Base-by-base conservation (phyloP, 176 grass and related monocot genomes). In the Cocos nucifera region DNA sequence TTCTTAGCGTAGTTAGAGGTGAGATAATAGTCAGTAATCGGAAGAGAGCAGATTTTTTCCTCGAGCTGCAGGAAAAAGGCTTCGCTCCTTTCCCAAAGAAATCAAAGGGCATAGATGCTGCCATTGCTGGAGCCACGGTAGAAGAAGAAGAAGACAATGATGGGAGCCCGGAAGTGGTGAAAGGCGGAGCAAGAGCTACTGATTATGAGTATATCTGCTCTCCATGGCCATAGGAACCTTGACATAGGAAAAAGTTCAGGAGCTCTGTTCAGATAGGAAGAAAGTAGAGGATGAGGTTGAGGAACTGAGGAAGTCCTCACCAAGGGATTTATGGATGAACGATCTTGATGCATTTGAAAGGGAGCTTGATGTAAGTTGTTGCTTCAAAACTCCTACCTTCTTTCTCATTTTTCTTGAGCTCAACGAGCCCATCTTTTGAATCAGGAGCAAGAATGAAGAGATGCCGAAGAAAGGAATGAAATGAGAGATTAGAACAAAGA, bases 201-300 rank as follows among this genome's bases (percentile, higher is more conserved):
- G 87, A 73, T 21, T 98, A 98, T 73, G 93, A 98, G 15, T 98
- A 98, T 75, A 98, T 75, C 59, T 92, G 12, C 70, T 98, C n/a
- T 76, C 84, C 32, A 80, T 98, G 87, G 39, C 81, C 6, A 98
- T 98, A 19, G 93, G 87, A 63, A 77, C 75, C n/a, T 82, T 98
- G 59, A 98, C 93, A 5, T 6, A 70, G 12, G 93, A 98, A 59
- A 98, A 86, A 59, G 77, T 73, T 2, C 64, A 79, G 39, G 73
- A 92, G 15, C 79, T 98, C 15, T 59, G 28, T 44, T 81, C 52
- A 6, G 79, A 98, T 62, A 85, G 50, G 56, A 16, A 78, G 4
- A 86, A 78, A 60, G 17, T 88, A 8, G 70, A 49, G 4, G 49
- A 29, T 32, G 81, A 54, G 2, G 79, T 98, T 59, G 73, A 75